Evolutionary conservation across 441 rosid genomes (phyloP), one percentile per base, ranked within the genome.

Genomic region (Sinapis alba): DNA sequence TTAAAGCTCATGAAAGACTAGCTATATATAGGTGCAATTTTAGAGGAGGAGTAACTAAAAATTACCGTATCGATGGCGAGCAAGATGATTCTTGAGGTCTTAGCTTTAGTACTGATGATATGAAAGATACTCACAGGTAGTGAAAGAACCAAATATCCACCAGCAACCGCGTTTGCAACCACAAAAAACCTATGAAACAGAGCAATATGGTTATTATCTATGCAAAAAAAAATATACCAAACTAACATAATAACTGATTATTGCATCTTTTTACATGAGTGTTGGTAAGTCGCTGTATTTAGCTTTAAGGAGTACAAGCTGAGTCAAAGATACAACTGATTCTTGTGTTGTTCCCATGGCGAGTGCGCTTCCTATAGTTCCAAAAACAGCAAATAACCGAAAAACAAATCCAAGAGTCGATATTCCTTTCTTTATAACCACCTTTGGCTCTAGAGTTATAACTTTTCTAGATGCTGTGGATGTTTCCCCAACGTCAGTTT

Each of bases 131-230:
- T 83, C 12, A 90, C 16, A 0, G 92, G 93, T 57, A 90, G 77
- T 28, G 97, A 88, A 45, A 94, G 84, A 58, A 89, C 47, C 77
- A 89, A 87, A 77, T 90, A 89, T 45, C 84, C 97, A 43, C 90
- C 81, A 24, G 79, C 90, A 63, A 88, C 43, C 1, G 91, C 84
- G 78, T 94, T 92, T 7, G 85, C 88, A 27, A 85, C 69, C 74
- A 92, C 86, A 51, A 89, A 88, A 81, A 90, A 90, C 87, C 98
- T 91, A 86, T 50, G 15, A 36, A 8, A 28, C 69, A 71, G 26
- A 65, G 60, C 43, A 21, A 30, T 26, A 77, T 59, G 11, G 61
- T 51, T 32, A 9, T 47, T 38, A 64, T 18, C 30, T 23, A 10
- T 57, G 12, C 6, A 11, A 43, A n/a, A 11, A 15, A 36, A 27